These are phyloP conservation scores for Phlegmacium glaucopus DNA, from an alignment of 768 basidiomycete species.

Conservation along the genomic window DNA sequence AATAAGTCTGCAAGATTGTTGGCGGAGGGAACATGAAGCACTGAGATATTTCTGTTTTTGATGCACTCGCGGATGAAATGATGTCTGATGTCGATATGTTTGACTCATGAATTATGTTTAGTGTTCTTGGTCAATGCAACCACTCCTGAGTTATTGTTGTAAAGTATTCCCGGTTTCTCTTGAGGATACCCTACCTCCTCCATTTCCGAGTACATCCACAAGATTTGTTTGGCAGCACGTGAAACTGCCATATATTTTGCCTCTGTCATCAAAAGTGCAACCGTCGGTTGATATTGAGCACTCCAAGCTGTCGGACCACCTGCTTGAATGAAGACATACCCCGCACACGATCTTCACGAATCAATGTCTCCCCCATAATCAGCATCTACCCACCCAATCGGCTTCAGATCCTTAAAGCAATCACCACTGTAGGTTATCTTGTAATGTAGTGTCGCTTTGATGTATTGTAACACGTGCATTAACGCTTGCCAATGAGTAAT, in stretches of 20 bases:
- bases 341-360: constrained; percentile 20
- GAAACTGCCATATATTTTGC: constrained; percentile 3
- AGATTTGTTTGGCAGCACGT: constrained; percentile 17
- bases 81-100: constrained; percentile 8
- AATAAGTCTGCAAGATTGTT: too few species aligned
- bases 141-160: constrained; percentile 23
- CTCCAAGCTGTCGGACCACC: constrained; percentile 26
- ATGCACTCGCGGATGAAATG: too few species aligned
- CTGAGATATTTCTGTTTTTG: too few species aligned
- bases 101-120: constrained; percentile 1
- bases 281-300: constrained; percentile 25
- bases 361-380: constrained; percentile 25
- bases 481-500: constrained; percentile 8
- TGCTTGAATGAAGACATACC: constrained; percentile 22
- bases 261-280: constrained; percentile 11
- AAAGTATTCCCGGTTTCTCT: constrained; percentile 13
- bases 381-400: constrained; percentile 14
- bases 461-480: constrained; percentile 4
- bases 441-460: not conserved
- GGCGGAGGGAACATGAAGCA: too few species aligned
- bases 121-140: constrained; percentile 1
- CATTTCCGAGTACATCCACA: constrained; percentile 28
- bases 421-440: not conserved
- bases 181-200: constrained; percentile 19
- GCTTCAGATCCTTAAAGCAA: not conserved